Evolutionary conservation across 2,329 filamentous ascomycete genomes (phyloP).

Genomic region (Saccharata proteae): DNA sequence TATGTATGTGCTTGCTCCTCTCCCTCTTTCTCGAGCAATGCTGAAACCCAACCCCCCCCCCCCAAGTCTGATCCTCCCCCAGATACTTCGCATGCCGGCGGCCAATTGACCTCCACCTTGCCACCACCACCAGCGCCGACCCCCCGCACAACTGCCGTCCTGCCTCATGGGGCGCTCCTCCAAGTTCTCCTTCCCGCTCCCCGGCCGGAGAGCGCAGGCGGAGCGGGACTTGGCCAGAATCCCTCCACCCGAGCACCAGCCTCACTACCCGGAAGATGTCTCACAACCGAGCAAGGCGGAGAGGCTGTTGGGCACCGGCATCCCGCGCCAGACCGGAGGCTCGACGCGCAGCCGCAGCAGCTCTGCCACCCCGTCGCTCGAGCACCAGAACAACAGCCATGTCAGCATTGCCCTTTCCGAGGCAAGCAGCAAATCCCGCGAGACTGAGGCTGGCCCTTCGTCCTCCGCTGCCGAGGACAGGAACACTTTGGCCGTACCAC

Average conservation of each 20-base stretch:
- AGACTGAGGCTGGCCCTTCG: too few species aligned
- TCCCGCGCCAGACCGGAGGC: slow-evolving; percentile 13
- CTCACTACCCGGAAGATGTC: background rate
- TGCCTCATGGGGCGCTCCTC: slow-evolving; percentile 10
- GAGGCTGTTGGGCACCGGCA: slow-evolving; percentile 23
- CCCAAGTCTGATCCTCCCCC: too few species aligned
- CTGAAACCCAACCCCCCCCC: too few species aligned
- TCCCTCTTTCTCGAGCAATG: too few species aligned
- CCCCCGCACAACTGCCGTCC: background rate
- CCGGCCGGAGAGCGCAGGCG: slow-evolving; percentile 17
- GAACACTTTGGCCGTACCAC: too few species aligned
- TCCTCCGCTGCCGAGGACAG: too few species aligned
- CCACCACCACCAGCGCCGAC: background rate
- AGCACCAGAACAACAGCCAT: slow-evolving; percentile 18
- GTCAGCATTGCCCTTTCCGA: slow-evolving; percentile 21
- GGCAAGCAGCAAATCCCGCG: too few species aligned
- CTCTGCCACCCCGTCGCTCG: slow-evolving; percentile 10
- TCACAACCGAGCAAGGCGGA: slow-evolving; percentile 20
- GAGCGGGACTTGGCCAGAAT: too few species aligned
- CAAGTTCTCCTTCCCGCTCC: slow-evolving; percentile 27
- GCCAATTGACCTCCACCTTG: background rate
- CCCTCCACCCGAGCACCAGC: too few species aligned
- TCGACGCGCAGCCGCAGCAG: slow-evolving; percentile 9
- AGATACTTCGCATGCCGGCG: too few species aligned
- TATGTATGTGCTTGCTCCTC: too few species aligned